Percentiles rank a stretch among this genome's conserved stretches.
phyloP scores from a whole-genome alignment of 2,329 filamentous ascomycete genomes.

The Incumbomyces lentus region DNA sequence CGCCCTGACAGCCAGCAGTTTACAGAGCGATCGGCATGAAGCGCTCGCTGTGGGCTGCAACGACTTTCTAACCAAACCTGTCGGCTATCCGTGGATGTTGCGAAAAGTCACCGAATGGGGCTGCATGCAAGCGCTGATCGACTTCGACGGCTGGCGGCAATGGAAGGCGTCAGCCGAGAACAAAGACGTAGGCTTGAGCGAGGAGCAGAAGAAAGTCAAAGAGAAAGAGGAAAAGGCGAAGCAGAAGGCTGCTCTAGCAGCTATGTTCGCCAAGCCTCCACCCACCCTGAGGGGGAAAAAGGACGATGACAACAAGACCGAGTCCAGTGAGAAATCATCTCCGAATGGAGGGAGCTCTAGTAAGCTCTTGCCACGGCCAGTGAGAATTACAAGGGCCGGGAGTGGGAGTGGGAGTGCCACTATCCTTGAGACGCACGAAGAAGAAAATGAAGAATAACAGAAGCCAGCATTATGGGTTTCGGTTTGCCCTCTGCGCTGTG shows the following conservation, averaged over 20 bases:
- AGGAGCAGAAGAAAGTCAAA: slow-evolving; percentile 17
- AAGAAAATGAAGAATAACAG: not conserved
- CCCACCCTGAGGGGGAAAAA: slow-evolving; percentile 6
- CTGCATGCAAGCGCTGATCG: slow-evolving; percentile 97
- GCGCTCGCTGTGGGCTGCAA: slow-evolving; percentile 93
- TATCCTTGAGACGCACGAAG: not conserved
- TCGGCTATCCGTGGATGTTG: slow-evolving; percentile 95
- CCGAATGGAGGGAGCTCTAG: not conserved
- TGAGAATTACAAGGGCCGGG: not conserved
- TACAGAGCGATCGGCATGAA: slow-evolving; percentile 92
- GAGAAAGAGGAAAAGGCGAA: slow-evolving; percentile 22
- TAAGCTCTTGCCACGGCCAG: not conserved
- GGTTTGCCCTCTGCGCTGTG: too few species aligned
- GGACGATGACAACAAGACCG: not conserved
- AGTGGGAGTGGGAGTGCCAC: not conserved
- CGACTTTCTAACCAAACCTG: slow-evolving; percentile 96
- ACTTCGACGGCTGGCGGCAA: slow-evolving; percentile 94
- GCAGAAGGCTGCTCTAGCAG: slow-evolving; percentile 18
- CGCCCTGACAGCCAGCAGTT: slow-evolving; percentile 81
- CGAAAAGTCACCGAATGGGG: slow-evolving; percentile 99
- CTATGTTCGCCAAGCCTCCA: slow-evolving; percentile 18
- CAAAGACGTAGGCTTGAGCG: slow-evolving; percentile 21
- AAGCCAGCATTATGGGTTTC: not conserved
- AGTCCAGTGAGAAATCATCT: not conserved
- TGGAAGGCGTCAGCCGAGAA: slow-evolving; percentile 71